A percentile compares a stretch with the other conserved stretches of the same genome.
Evolutionary conservation across 2,329 filamentous ascomycete species (phyloP).

Genomic region (Kalaharituber pfeilii): DNA sequence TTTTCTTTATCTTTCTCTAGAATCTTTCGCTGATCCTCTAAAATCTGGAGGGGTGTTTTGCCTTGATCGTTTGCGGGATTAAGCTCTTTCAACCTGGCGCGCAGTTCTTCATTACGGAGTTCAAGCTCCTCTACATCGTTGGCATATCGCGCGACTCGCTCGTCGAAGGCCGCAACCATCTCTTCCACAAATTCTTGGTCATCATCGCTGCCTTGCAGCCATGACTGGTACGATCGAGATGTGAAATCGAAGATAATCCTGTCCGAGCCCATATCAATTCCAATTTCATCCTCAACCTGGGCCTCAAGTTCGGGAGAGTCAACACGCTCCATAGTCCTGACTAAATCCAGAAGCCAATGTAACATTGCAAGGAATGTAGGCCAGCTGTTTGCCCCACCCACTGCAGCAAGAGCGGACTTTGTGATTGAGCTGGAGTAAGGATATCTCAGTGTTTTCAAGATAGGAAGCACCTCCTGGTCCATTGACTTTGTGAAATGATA

Average conservation of each 20-base stretch:
- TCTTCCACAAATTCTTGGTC: conserved; percentile 47
- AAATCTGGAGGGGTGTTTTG: conserved; percentile 48
- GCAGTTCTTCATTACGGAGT: conserved; percentile 61
- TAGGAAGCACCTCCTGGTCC: conserved; percentile 81
- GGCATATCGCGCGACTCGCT: conserved; percentile 65
- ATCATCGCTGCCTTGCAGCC: conserved; percentile 83
- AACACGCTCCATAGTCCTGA: conserved; percentile 82
- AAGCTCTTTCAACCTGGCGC: conserved; percentile 74
- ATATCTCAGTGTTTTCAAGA: conserved; percentile 85
- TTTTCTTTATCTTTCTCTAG: conserved; percentile 89
- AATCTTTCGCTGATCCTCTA: conserved; percentile 82
- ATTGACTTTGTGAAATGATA: conserved; percentile 65
- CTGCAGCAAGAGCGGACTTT: conserved; percentile 86
- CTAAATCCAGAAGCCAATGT: conserved; percentile 98
- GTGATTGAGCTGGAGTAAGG: conserved; percentile 91
- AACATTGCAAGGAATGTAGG: conserved; percentile 80
- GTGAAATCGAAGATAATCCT: conserved; percentile 90
- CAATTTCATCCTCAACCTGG: conserved; percentile 61
- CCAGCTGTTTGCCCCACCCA: conserved; percentile 85
- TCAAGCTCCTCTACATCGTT: conserved; percentile 74
- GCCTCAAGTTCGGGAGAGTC: conserved; percentile 65
- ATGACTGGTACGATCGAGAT: conserved; percentile 76
- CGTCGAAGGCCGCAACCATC: conserved; percentile 79
- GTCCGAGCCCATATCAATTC: conserved; percentile 73
- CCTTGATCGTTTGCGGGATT: conserved; percentile 42